Percentiles rank a stretch among this genome's conserved stretches.
Conservation (phyloP, 208 protist genomes). For the Leishmania martiniquensis region DNA sequence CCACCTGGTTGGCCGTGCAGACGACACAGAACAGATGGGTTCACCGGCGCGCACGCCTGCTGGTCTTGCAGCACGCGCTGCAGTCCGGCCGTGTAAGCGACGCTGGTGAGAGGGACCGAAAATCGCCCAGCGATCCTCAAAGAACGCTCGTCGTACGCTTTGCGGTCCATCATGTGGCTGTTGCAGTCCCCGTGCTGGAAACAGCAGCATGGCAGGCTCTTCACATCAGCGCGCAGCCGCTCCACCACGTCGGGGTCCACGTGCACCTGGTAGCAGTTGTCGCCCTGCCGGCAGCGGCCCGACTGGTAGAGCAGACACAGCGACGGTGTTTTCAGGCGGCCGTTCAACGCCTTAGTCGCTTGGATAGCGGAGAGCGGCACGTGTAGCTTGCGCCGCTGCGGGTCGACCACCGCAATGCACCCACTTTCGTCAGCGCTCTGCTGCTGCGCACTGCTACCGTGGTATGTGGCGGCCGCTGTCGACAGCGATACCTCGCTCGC, state of each 20-base stretch:
- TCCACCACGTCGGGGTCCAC: slow-evolving; percentile 52
- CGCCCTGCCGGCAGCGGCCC: slow-evolving; percentile 65
- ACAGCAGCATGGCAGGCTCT: slow-evolving; percentile 73
- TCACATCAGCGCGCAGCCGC: slow-evolving; percentile 52
- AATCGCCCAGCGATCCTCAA: slow-evolving; percentile 28
- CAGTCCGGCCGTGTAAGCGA: slow-evolving; percentile 73
- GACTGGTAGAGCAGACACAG: slow-evolving; percentile 78
- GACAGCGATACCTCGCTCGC: slow-evolving; percentile 27
- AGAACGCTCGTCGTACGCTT: slow-evolving; percentile 24
- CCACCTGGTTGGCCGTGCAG: slow-evolving; percentile 59
- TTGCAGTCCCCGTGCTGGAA: slow-evolving; percentile 68
- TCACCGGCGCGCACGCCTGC: slow-evolving; percentile 16
- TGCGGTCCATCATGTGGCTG: slow-evolving; percentile 27
- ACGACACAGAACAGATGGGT: slow-evolving; percentile 50
- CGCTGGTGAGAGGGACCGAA: slow-evolving; percentile 43
- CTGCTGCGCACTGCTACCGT: slow-evolving; percentile 19
- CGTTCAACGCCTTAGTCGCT: slow-evolving; percentile 62
- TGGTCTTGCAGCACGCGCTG: slow-evolving; percentile 48
- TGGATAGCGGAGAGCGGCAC: slow-evolving; percentile 59
- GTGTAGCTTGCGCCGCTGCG: slow-evolving; percentile 68
- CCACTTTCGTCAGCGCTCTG: slow-evolving; percentile 29
- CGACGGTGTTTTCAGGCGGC: slow-evolving; percentile 57
- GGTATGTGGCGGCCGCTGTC: slow-evolving; percentile 27
- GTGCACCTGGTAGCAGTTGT: slow-evolving; percentile 85
- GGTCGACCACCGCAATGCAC: slow-evolving; percentile 75